A percentile compares a stretch with the other conserved stretches of the same genome.
phyloP scores from a whole-genome alignment of 352 stramenopile genomes.

The Pythium phragmitis region DNA sequence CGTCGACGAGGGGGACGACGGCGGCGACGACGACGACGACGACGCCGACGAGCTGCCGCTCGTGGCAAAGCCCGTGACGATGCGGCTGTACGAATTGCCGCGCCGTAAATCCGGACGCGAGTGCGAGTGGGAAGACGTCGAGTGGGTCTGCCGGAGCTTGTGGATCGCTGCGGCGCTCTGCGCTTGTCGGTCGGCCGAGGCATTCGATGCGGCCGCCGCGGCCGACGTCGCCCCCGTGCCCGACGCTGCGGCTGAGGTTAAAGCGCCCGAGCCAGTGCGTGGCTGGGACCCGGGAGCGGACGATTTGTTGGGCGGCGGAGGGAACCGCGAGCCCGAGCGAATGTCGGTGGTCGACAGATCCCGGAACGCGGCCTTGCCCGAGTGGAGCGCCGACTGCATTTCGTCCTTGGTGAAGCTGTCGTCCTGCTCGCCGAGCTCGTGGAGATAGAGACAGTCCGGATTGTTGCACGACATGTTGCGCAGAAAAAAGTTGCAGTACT shows the following conservation, averaged over 20 bases:
- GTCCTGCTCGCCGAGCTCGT: conserved; percentile 90
- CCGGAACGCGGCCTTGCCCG: conserved; percentile 70
- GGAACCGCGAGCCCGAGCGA: conserved; percentile 57
- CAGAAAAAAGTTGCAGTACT: conserved; percentile 96
- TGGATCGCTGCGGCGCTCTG: conserved; percentile 74
- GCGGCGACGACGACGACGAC: conserved; percentile 7
- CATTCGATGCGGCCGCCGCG: conserved; percentile 3
- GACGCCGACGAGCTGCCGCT: conserved; percentile 19
- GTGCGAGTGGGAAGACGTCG: background rate
- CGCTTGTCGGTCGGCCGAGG: conserved; percentile 50
- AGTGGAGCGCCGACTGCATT: conserved; percentile 85
- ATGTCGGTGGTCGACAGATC: conserved; percentile 45
- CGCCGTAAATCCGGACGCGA: conserved; percentile 10
- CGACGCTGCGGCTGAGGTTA: background rate
- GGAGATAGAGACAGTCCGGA: conserved; percentile 93
- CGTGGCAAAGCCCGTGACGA: conserved; percentile 17
- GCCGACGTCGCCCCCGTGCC: background rate
- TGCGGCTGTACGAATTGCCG: conserved; percentile 23
- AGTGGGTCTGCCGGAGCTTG: conserved; percentile 46
- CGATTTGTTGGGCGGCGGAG: conserved; percentile 26
- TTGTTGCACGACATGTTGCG: conserved; percentile 92
- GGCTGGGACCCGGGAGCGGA: too few relatives aligned
- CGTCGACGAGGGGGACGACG: conserved; percentile 1
- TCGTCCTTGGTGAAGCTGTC: conserved; percentile 96
- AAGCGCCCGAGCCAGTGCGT: background rate